phyloP scores from a whole-genome alignment of 139 green algal genomes.

The Picochlorum costavermella region DNA sequence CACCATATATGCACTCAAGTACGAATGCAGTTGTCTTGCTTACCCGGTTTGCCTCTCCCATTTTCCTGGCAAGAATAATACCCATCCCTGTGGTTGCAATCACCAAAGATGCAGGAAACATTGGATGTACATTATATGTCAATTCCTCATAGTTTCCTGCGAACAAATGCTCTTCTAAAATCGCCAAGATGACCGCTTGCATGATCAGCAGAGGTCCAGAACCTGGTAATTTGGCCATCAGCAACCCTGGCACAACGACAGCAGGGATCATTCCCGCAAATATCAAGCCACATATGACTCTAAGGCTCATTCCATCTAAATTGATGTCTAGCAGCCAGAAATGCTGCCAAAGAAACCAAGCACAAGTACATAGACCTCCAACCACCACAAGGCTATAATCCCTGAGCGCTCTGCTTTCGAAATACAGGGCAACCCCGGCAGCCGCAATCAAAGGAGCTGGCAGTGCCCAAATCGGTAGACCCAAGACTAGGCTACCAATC shows the following conservation, averaged over 20 bases:
- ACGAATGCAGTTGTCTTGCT: constrained; percentile 17
- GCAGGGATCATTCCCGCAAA: constrained; percentile 56
- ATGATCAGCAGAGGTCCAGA: constrained; percentile 26
- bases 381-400: constrained; percentile 76
- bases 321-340: constrained; percentile 76
- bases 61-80: constrained; percentile 31
- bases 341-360: constrained; percentile 68
- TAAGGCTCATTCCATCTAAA: constrained; percentile 53
- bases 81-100: constrained; percentile 67
- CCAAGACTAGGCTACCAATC: constrained; percentile 51
- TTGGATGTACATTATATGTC: constrained; percentile 31
- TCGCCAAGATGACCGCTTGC: constrained; percentile 59
- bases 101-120: constrained; percentile 86
- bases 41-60: constrained; percentile 16
- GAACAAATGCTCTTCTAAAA: constrained; percentile 69
- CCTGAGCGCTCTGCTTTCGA: constrained; percentile 50
- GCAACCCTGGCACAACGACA: constrained; percentile 63
- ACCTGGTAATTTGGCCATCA: constrained; percentile 8
- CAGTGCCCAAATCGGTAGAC: constrained; percentile 67
- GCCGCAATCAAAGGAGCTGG: constrained; percentile 70
- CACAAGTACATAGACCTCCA: constrained; percentile 30
- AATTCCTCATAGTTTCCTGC: constrained; percentile 41
- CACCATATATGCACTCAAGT: constrained; percentile 60
- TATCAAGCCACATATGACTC: constrained; percentile 57
- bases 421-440: constrained; percentile 77